Conservation (phyloP, 768 basidiomycete species). For the Termitomyces sp. region DNA sequence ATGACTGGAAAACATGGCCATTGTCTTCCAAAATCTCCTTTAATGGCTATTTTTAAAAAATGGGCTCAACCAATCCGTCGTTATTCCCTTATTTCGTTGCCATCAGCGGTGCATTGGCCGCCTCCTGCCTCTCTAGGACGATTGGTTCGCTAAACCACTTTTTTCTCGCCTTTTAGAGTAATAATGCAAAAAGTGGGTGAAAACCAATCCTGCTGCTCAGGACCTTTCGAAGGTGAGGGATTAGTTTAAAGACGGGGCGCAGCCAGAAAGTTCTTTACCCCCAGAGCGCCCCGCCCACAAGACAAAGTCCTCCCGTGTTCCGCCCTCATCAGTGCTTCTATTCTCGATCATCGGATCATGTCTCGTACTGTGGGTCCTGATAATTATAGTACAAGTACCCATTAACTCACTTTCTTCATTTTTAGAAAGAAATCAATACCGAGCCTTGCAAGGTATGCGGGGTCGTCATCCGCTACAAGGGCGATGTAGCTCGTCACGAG, state of each 20-base stretch:
- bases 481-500: constrained; percentile 19
- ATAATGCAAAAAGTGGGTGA: constrained; percentile 17
- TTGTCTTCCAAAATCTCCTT: constrained; percentile 14
- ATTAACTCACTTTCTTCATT: background rate
- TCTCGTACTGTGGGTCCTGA: constrained; percentile 12
- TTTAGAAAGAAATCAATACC: constrained; percentile 18
- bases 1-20: constrained; percentile 1
- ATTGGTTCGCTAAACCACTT: constrained; percentile 19
- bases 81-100: constrained; percentile 20
- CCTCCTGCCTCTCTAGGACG: constrained; percentile 17
- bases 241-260: background rate
- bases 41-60: constrained; percentile 15
- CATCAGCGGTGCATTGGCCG: constrained; percentile 16
- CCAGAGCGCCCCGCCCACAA: constrained; percentile 1
- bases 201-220: constrained; percentile 10
- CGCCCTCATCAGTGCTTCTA: constrained; percentile 1
- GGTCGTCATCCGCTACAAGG: constrained; percentile 18
- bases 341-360: constrained; percentile 13
- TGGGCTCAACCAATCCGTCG: background rate
- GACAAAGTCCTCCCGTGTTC: background rate
- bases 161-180: constrained; percentile 18
- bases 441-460: constrained; percentile 20
- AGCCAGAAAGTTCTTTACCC: background rate
- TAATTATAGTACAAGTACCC: background rate
- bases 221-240: background rate